Conservation (phyloP, 441 rosid species). For the Daphne laureola region DNA sequence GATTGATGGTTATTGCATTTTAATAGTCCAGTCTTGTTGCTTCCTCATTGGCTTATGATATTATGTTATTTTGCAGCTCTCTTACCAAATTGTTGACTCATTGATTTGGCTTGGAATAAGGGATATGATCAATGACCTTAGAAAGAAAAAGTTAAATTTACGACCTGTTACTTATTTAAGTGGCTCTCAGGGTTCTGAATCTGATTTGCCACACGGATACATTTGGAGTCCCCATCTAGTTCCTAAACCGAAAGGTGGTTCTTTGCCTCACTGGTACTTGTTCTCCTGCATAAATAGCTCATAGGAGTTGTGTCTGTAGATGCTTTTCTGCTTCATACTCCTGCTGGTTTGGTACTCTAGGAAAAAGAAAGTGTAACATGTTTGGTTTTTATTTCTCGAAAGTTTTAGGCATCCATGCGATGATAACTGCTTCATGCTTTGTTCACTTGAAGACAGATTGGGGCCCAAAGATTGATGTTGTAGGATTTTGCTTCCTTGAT, state of each 20-base stretch:
- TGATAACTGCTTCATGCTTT: neutral
- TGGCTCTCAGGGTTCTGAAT: constrained; percentile 88
- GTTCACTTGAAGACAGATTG: constrained; percentile 46
- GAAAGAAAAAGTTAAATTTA: constrained; percentile 86
- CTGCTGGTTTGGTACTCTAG: neutral
- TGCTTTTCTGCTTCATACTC: neutral
- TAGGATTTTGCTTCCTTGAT: constrained; percentile 98
- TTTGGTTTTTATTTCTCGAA: no score
- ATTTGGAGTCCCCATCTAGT: constrained; percentile 99
- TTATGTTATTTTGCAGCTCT: constrained; percentile 46
- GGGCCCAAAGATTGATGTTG: constrained; percentile 95
- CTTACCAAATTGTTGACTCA: constrained; percentile 97
- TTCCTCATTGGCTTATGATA: constrained; percentile 15
- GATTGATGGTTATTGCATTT: constrained; percentile 2
- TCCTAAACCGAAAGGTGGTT: constrained; percentile 96
- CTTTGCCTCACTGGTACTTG: neutral
- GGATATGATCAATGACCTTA: constrained; percentile 91
- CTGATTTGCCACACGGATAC: constrained; percentile 84
- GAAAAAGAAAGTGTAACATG: neutral
- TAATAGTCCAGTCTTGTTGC: constrained; percentile 2
- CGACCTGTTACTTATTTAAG: constrained; percentile 99
- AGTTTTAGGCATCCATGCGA: neutral
- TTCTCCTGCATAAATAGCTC: constrained; percentile 4
- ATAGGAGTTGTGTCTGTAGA: neutral
- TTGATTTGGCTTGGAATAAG: constrained; percentile 98